Evolutionary conservation across 208 protist genomes (phyloP), one percentile per base, ranked within the genome.

Genomic region (Plasmodiophora brassicae): DNA sequence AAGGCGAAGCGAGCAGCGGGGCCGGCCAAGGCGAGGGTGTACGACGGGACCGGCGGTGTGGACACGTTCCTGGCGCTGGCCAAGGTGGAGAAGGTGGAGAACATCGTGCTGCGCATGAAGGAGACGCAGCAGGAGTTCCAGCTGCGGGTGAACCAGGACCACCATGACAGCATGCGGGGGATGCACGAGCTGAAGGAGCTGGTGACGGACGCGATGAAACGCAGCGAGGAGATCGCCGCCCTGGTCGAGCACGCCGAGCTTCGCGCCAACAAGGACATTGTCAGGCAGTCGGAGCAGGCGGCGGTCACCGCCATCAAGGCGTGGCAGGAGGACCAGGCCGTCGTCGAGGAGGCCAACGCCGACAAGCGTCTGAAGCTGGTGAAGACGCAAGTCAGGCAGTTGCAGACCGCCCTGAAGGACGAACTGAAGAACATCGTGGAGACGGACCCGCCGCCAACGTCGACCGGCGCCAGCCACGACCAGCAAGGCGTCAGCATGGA

Each of bases 1-100:
- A 78, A 78, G 65, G 5, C 5, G 5, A 78, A 78, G n/a, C 20
- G n/a, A 14, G 32, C n/a, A 38, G 32, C n/a, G 65, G 41, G 65
- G 5, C 5, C n/a, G 41, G 32, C 5, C 65, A 38, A 5, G n/a
- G 14, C n/a, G 65, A 32, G 41, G 41, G 41, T 78, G n/a, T n/a
- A n/a, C n/a, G 65, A 78, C 65, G 65, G 65, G 20, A 78, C 65
- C 41, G 65, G 65, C 5, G 65, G 65, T 5, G 65, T 78, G 14
- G 65, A 78, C 65, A 78, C 65, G 5, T 78, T 78, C 65, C 41
- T 78, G 65, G 65, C 65, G 20, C n/a, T 78, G n/a, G 65, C 65
- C 5, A 78, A 78, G 41, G n/a, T 78, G 32, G 65, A 78, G 41
- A 78, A 78, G n/a, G 65, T 78, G 10, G 65, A 78, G 65, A 38